A percentile compares a stretch with the other conserved stretches of the same genome.
Conservation (phyloP, 257 asterid genomes). For the Primulina tabacum region DNA sequence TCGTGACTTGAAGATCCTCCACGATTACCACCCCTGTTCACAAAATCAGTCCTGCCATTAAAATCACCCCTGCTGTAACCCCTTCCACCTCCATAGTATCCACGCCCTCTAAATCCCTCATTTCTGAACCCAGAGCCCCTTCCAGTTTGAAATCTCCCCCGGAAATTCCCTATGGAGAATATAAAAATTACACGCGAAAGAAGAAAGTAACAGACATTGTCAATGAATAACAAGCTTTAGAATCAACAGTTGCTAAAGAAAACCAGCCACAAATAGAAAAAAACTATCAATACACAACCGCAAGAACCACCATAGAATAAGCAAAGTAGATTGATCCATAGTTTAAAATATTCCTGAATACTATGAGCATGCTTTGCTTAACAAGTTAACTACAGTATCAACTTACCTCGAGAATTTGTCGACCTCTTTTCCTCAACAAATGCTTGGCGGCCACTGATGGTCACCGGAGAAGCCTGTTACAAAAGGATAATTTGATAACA, state of each 20-base stretch:
- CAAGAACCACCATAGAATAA: neutral
- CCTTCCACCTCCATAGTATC: constrained; percentile 56
- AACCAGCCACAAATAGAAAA: neutral
- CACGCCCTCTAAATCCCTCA: constrained; percentile 65
- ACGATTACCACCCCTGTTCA: constrained; percentile 56
- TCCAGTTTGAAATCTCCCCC: constrained; percentile 66
- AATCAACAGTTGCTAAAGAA: neutral
- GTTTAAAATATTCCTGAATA: neutral
- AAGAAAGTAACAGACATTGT: neutral
- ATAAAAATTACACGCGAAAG: neutral
- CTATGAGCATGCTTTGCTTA: neutral
- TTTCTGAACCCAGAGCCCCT: constrained; percentile 73
- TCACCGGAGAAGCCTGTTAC: constrained; percentile 77
- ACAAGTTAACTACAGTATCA: constrained; percentile 11
- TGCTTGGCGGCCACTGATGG: constrained; percentile 62
- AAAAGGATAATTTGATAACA: constrained; percentile 3
- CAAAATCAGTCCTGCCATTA: constrained; percentile 53
- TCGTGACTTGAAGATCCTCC: constrained; percentile 57
- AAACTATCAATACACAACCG: neutral
- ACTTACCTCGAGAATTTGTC: constrained; percentile 80
- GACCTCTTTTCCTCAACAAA: constrained; percentile 86
- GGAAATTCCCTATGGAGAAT: constrained; percentile 40
- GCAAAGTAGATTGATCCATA: neutral
- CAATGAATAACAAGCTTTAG: neutral
- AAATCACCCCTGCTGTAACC: constrained; percentile 60